Evolutionary conservation across 108 stramenopile genomes (phyloP).

Genomic region (Epithemia pelagica): DNA sequence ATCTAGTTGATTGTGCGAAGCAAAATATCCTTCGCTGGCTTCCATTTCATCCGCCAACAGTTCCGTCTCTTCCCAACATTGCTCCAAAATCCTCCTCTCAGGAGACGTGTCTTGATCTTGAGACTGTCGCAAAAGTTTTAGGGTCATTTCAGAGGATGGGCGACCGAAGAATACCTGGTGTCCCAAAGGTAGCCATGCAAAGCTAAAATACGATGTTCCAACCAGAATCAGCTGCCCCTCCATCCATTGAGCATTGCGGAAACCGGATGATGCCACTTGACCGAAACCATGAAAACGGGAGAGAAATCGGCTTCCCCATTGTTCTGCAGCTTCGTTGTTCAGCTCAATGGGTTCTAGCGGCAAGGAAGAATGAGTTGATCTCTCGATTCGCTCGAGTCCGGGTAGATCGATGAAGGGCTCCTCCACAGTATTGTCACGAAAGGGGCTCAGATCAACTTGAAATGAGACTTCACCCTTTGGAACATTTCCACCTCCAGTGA

Average conservation of each 20-base stretch:
- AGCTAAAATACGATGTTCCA: slow-evolving; percentile 52
- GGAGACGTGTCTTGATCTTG: background rate
- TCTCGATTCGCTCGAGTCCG: background rate
- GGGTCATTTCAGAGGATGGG: slow-evolving; percentile 47
- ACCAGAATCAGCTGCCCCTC: slow-evolving; percentile 77
- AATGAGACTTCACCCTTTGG: slow-evolving; percentile 66
- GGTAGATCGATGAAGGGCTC: background rate
- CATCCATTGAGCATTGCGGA: slow-evolving; percentile 49
- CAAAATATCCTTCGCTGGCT: slow-evolving; percentile 8
- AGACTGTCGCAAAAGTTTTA: slow-evolving; percentile 39
- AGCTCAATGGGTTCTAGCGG: slow-evolving; percentile 64
- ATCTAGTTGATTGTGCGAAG: slow-evolving; percentile 6
- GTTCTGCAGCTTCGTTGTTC: slow-evolving; percentile 36
- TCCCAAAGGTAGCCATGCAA: slow-evolving; percentile 72
- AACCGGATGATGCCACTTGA: slow-evolving; percentile 59
- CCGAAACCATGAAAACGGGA: slow-evolving; percentile 54
- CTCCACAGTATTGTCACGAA: background rate
- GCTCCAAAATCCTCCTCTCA: slow-evolving; percentile 19
- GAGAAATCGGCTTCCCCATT: slow-evolving; percentile 69
- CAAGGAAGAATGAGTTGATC: background rate
- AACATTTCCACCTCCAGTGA: slow-evolving; percentile 67
- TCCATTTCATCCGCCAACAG: slow-evolving; percentile 35
- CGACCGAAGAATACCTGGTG: slow-evolving; percentile 81
- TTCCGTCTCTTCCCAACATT: slow-evolving; percentile 47
- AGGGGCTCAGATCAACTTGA: slow-evolving; percentile 43